A percentile compares a stretch with the other conserved stretches of the same genome.
These are phyloP conservation scores for Gomphus bonarii DNA, from an alignment of 1,284 basidiomycete species.

Conservation along the genomic window DNA sequence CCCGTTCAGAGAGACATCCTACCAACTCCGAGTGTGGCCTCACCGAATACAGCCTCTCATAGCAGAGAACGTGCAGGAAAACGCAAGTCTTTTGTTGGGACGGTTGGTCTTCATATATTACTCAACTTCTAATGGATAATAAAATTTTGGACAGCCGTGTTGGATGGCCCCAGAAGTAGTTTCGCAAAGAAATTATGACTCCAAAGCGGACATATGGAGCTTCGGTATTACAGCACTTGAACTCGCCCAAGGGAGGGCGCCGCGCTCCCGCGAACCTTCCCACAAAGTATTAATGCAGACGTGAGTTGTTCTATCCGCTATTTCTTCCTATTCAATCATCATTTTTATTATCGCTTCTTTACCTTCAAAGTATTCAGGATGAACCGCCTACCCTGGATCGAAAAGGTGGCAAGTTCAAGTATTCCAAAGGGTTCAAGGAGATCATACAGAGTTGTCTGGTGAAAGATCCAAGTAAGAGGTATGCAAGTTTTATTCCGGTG, in stretches of 20 bases:
- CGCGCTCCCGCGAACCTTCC: slow-evolving; percentile 66
- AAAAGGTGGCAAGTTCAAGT: slow-evolving; percentile 62
- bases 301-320: slow-evolving; percentile 22
- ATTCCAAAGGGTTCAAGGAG: slow-evolving; percentile 75
- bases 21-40: slow-evolving; percentile 18
- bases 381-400: slow-evolving; percentile 67
- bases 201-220: slow-evolving; percentile 84
- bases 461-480: slow-evolving; percentile 74
- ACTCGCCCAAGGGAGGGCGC: slow-evolving; percentile 74
- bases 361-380: slow-evolving; percentile 46
- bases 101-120: slow-evolving; percentile 37
- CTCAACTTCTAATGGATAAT: slow-evolving; percentile 3
- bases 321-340: slow-evolving; percentile 5
- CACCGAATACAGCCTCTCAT: not conserved
- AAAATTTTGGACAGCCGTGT: slow-evolving; percentile 45
- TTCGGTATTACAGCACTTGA: slow-evolving; percentile 87
- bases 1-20: slow-evolving; percentile 13
- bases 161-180: slow-evolving; percentile 95
- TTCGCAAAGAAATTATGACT: slow-evolving; percentile 74
- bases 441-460: slow-evolving; percentile 71
- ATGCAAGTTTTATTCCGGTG: slow-evolving; percentile 2
- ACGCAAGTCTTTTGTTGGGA: slow-evolving; percentile 83
- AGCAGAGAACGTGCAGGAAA: slow-evolving; percentile 35
- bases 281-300: slow-evolving; percentile 69
- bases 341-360: slow-evolving; percentile 7